Conservation (phyloP, 495 filamentous ascomycete genomes). For the Penicillium riverlandense region DNA sequence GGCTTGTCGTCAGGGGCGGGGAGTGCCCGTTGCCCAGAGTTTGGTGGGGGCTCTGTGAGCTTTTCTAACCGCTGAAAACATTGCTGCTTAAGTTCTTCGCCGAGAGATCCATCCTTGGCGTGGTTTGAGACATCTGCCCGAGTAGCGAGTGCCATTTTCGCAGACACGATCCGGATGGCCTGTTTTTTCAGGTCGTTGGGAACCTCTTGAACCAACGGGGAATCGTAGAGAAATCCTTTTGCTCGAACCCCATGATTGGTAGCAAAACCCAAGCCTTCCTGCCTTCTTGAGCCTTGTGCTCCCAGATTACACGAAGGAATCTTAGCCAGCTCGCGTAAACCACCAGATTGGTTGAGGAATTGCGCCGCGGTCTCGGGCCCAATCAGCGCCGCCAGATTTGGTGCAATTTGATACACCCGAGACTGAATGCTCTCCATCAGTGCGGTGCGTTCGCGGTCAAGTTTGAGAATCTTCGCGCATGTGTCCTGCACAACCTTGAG, state of each 20-base stretch:
- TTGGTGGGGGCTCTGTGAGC: conserved; percentile 86
- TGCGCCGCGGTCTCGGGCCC: conserved; percentile 95
- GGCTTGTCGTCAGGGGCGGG: conserved; percentile 96
- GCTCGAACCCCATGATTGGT: conserved; percentile 90
- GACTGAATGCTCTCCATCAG: conserved; percentile 96
- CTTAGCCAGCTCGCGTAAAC: conserved; percentile 79
- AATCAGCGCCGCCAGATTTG: conserved; percentile 87
- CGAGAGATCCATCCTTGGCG: conserved; percentile 72
- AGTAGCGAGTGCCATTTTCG: conserved; percentile 86
- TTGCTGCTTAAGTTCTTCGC: conserved; percentile 74
- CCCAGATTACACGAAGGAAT: conserved; percentile 89
- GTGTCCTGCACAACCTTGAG: conserved; percentile 67
- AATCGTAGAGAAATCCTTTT: conserved; percentile 91
- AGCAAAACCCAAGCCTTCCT: conserved; percentile 76
- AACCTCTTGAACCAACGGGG: conserved; percentile 75
- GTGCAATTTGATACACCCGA: conserved; percentile 92
- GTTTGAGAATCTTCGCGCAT: conserved; percentile 77
- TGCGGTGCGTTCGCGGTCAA: conserved; percentile 80
- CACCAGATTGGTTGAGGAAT: conserved; percentile 88
- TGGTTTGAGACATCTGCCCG: conserved; percentile 84
- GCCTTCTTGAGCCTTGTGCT: conserved; percentile 82
- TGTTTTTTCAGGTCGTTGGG: conserved; percentile 84
- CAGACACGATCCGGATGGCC: conserved; percentile 90
- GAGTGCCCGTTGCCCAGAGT: conserved; percentile 79
- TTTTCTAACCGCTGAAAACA: conserved; percentile 90